phyloP scores from a whole-genome alignment of 495 filamentous ascomycete species.

The Hypomontagnella submonticulosa region DNA sequence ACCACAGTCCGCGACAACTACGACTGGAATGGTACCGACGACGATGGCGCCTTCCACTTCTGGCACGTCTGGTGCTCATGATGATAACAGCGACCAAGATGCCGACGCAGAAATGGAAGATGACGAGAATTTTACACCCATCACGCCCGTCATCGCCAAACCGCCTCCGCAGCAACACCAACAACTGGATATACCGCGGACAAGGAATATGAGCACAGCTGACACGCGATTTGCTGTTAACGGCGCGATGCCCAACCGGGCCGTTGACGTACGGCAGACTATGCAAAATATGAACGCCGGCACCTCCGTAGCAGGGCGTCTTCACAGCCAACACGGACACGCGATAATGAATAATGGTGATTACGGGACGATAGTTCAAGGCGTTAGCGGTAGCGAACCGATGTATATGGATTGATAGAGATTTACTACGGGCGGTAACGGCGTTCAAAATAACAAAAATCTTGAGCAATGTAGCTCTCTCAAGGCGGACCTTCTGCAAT shows the following conservation, averaged over 20 bases:
- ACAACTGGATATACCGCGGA: constrained; percentile 46
- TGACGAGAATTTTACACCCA: constrained; percentile 48
- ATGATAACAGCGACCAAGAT: constrained; percentile 56
- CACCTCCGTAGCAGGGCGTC: constrained; percentile 38
- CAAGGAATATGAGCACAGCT: constrained; percentile 28
- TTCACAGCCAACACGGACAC: constrained; percentile 43
- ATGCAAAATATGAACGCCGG: constrained; percentile 47
- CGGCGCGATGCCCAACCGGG: constrained; percentile 35
- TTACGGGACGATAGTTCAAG: constrained; percentile 48
- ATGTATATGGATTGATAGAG: constrained; percentile 54
- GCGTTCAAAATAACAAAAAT: constrained; percentile 39
- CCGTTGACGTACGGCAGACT: constrained; percentile 41
- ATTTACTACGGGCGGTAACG: constrained; percentile 15
- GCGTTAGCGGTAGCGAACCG: constrained; percentile 51
- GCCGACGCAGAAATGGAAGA: constrained; percentile 56
- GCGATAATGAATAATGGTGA: constrained; percentile 46
- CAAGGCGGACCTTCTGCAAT: constrained; percentile 1
- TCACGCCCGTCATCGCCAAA: constrained; percentile 38
- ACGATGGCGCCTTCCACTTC: constrained; percentile 17
- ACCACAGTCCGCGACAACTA: constrained; percentile 19
- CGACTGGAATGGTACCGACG: constrained; percentile 22
- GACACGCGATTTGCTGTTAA: constrained; percentile 39
- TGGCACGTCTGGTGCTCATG: constrained; percentile 37
- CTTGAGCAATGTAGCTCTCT: constrained; percentile 4
- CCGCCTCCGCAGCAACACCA: constrained; percentile 35